Evolutionary conservation across 345 rosid species (phyloP).

Genomic region (Bruguiera gymnorhiza): DNA sequence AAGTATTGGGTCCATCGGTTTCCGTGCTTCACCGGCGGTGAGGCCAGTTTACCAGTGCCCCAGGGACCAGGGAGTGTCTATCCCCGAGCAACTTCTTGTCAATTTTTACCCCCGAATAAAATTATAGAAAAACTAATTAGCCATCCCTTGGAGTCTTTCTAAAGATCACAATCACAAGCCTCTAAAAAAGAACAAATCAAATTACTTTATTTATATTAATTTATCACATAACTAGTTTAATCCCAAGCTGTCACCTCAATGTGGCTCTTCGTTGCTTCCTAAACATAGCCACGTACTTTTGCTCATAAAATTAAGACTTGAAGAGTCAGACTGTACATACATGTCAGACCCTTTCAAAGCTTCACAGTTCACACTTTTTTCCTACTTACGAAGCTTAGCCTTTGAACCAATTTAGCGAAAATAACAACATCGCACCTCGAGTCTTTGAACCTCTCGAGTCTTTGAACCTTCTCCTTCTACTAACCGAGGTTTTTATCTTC

Average conservation of each 20-base stretch:
- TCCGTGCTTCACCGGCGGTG: constrained; percentile 3
- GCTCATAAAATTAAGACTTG: neutral
- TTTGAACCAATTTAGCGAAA: neutral
- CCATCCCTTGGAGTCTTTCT: too few species aligned
- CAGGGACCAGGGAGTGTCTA: neutral
- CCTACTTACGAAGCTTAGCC: neutral
- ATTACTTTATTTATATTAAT: too few species aligned
- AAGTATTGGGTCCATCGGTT: neutral
- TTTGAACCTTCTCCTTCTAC: neutral
- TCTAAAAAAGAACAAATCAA: too few species aligned
- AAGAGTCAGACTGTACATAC: constrained; percentile 16
- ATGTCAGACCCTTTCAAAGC: neutral
- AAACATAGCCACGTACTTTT: too few species aligned
- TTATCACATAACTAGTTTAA: too few species aligned
- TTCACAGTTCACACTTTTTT: too few species aligned
- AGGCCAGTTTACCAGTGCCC: neutral
- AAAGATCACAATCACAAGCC: too few species aligned
- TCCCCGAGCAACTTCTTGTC: constrained; percentile 6
- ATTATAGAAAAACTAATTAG: too few species aligned
- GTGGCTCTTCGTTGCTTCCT: too few species aligned
- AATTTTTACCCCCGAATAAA: neutral
- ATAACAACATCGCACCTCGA: too few species aligned
- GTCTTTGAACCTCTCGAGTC: constrained; percentile 10
- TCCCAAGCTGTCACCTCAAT: too few species aligned
- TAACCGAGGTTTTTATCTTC: neutral